Base-by-base conservation (phyloP, 352 stramenopile species). In the Pythium scleroteichum region DNA sequence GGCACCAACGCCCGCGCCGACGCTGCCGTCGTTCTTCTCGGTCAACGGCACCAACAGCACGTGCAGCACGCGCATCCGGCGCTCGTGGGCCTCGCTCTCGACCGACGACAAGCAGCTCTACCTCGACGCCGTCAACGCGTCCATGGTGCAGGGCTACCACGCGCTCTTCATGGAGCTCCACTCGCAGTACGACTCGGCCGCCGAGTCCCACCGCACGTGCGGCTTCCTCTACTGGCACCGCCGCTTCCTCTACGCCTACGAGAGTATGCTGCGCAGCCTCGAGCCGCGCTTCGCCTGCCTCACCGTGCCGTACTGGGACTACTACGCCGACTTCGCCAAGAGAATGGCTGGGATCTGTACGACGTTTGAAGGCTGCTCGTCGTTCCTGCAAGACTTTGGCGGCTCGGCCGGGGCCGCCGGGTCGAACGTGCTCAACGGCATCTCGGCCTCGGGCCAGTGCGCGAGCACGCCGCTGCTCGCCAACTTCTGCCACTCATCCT, bases 251-350 rank as follows among this genome's bases (percentile, higher is more conserved):
- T 68, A 90, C 41, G 83, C 74, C 38, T 90, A 89, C 66, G 83
- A 93, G 54, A 80, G 78, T 41, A 91, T 91, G 81, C 69, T 93
- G 29, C 83, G 83, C 41, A 86, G 70, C 54, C 69, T 92, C 0
- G 78, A 63, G 13, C 55, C 79, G 0, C 72, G 60, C 19, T 94
- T 77, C 57, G 81, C 77, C 14, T 91, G 79, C 42, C 33, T 94
- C 23, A 92, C 80, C 24, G 71, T 91, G 22, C 82, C 85, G 22
- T 94, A 92, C 66, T 94, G 81, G 80, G 77, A 94, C 68, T 86
- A 85, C 53, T 90, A 86, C 40, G 65, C 78, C 0, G 82, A 90
- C 63, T 90, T 77, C 49, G 82, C 79, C 13, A 79, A 74, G 42
- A 60, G 71, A 8, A 47, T 76, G 8, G 23, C 63, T 0, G 58